Evolutionary conservation across 1,139 yeast genomes (phyloP), one percentile per base, ranked within the genome.

Genomic region (Torulaspora pretoriensis): DNA sequence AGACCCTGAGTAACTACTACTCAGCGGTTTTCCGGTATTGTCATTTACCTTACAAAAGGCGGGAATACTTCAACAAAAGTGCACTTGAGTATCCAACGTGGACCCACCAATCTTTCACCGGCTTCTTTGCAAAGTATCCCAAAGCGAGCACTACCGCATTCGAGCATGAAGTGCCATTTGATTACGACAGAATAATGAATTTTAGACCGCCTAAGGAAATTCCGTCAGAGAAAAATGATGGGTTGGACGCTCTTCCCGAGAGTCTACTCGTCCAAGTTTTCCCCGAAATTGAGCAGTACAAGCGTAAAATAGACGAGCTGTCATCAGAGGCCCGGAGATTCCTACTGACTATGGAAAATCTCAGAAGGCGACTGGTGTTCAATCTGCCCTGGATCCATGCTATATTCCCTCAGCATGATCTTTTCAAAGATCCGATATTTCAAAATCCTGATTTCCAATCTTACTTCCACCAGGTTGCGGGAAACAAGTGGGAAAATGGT

Each of bases 21-120:
- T 51, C 60, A 3, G 49, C 56, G 2, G 56, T 56, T 1, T 61
- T 61, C 43, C 52, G 60, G 38, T 59, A 61, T 42, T 61, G 66
- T 40, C 56, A 55, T 34, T 37, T 60, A 23, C 58, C 64, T 10
- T 63, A 61, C 45, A 61, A 57, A 45, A 53, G 59, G 42, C 52
- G 56, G 23, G 52, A 55, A 6, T 60, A 53, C 46, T 60, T 58
- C 27, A 51, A 54, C 29, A 47, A 42, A 9, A 36, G 37, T 9
- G 17, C 28, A 12, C 35, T 47, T 2, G 45, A 43, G 17, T 53
- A 51, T 39, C 61, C 57, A 17, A 38, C 39, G 6, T 51, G 54
- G 50, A 24, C 40, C 9, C 47, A 46, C 24, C 46, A 50, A 23
- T 47, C 39, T 23, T 54, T 43, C 35, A 8, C 32, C 10, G 42